Evolutionary conservation across 306 rosid species (phyloP).

Genomic region (Mimosa bimucronata): DNA sequence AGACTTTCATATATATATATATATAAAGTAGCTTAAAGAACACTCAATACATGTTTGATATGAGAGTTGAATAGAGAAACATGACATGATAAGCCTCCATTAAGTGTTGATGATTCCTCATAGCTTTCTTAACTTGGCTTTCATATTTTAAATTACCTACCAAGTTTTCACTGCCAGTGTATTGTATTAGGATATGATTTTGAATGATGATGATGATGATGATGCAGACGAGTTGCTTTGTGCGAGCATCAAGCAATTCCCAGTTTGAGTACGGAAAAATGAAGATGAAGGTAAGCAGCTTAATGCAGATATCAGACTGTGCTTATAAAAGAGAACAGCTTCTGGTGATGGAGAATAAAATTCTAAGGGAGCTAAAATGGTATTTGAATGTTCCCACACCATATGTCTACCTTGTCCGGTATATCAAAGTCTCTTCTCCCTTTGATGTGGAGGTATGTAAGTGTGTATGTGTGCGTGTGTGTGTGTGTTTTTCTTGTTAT

Average conservation of each 20-base stretch:
- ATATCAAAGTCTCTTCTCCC: constrained; percentile 70
- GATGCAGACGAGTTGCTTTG: constrained; percentile 80
- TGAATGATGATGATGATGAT: neutral
- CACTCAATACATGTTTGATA: too few species aligned
- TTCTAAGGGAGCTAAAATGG: constrained; percentile 79
- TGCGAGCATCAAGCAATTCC: too few species aligned
- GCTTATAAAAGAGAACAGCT: constrained; percentile 68
- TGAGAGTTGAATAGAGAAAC: neutral
- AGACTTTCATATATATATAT: too few species aligned
- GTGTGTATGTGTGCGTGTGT: too few species aligned
- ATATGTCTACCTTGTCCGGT: constrained; percentile 80
- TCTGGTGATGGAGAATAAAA: constrained; percentile 73
- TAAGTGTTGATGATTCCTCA: neutral
- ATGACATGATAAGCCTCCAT: neutral
- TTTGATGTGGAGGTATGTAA: constrained; percentile 59
- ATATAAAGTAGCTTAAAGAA: too few species aligned
- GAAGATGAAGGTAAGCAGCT: too few species aligned
- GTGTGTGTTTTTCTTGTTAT: neutral
- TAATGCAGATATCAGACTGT: constrained; percentile 76
- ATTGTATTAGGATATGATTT: neutral
- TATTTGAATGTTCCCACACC: constrained; percentile 82
- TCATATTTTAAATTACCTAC: too few species aligned
- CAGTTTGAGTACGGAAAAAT: too few species aligned
- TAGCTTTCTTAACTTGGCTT: neutral
- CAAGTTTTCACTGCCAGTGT: too few species aligned